Evolutionary conservation across 179 eudicot genomes (phyloP), one percentile per base, ranked within the genome.

Genomic region (Actinidia polygama): DNA sequence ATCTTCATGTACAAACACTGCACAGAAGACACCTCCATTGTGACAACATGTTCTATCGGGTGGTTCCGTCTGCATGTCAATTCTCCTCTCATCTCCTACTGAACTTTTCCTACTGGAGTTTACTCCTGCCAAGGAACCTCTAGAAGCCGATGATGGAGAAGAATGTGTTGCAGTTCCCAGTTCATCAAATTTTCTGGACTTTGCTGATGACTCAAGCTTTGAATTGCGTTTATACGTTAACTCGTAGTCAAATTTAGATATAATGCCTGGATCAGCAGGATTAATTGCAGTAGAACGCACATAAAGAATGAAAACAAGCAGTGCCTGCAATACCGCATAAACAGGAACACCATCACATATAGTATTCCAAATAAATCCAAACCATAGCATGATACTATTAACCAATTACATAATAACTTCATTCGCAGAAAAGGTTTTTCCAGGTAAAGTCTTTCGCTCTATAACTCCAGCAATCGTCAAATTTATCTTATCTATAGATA

Each of bases 201-300:
- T 88, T 53, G 86, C 79, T 75, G 85, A 72, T 73, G 83, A 80
- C 81, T 86, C 92, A 67, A 74, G 85, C 79, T 88, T 89, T 57
- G 78, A 85, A 68, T 79, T 59, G 53, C 58, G 78, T 55, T 83
- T 80, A 55, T 81, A 82, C 57, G 54, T 79, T 46, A 81, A 66
- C 73, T 83, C 87, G 73, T 83, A 78, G 58, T 88, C 90, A 86
- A 96, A 94, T 78, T 83, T 91, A 53, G 86, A 92, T 95, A 94
- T 87, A 84, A 96, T 93, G 71, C 99, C 99, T 16, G 99, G 98
- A 84, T 96, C 99, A 8, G 99, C 98, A 47, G 99, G 99, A 82
- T 96, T 93, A 67, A 96, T 93, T 75, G 99, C 98, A 82, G 98
- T 95, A 83, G 86, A 86, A 47, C 99, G 97, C 80, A 91, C 98